Evolutionary conservation across 148 eudicot species (phyloP).

Genomic region (Fagopyrum esculentum): DNA sequence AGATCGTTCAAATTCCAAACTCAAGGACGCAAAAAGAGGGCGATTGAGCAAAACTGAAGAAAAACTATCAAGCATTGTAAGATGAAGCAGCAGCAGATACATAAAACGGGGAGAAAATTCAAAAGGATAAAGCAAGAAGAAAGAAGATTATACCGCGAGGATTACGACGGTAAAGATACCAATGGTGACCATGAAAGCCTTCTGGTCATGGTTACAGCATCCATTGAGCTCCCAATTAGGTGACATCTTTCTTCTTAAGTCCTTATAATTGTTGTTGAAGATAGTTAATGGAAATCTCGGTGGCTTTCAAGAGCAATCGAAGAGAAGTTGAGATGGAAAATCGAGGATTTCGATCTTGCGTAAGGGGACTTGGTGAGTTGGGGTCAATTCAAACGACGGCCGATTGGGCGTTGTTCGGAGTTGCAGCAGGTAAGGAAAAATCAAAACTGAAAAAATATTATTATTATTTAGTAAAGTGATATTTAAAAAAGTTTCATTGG

Average conservation of each 20-base stretch:
- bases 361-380: neutral
- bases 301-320: neutral
- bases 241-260: slow-evolving; percentile 8
- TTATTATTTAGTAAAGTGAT: neutral
- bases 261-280: neutral
- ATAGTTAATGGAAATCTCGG: neutral
- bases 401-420: slow-evolving; percentile 6
- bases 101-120: neutral
- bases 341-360: neutral
- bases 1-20: neutral
- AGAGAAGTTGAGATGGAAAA: neutral
- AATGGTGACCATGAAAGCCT: slow-evolving; percentile 50
- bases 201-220: slow-evolving; percentile 64
- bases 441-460: neutral
- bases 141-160: slow-evolving; percentile 35
- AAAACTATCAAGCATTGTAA: neutral
- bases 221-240: slow-evolving; percentile 72
- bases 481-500: neutral
- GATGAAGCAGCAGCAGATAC: slow-evolving; percentile 3
- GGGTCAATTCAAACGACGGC: slow-evolving; percentile 6
- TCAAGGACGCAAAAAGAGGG: neutral
- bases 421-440: slow-evolving; percentile 1
- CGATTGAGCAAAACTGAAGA: neutral
- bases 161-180: slow-evolving; percentile 61
- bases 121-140: neutral